A percentile compares a stretch with the other conserved stretches of the same genome.
These are phyloP conservation scores for Yamadazyma membranifaciens DNA, from an alignment of 1,139 yeast species.

Conservation along the genomic window DNA sequence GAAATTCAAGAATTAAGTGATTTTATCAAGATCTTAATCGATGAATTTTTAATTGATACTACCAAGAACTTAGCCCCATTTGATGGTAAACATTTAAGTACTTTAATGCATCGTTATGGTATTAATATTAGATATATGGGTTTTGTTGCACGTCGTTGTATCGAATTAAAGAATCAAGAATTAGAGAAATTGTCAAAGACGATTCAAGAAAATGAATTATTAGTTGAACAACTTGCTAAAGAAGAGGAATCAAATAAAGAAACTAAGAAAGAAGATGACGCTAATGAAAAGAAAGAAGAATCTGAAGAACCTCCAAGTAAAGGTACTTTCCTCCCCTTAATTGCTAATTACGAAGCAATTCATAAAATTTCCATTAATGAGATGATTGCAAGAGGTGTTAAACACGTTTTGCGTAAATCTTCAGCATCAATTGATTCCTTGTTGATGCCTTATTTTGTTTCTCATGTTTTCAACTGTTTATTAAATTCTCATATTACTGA, in stretches of 20 bases:
- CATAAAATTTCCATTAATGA: constrained; percentile 57
- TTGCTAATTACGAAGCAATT: constrained; percentile 47
- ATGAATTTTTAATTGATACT: constrained; percentile 59
- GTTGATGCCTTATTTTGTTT: constrained; percentile 56
- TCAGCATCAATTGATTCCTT: constrained; percentile 50
- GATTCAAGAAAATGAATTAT: constrained; percentile 24
- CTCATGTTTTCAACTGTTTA: constrained; percentile 73
- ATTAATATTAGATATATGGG: constrained; percentile 90
- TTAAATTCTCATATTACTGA: constrained; percentile 50
- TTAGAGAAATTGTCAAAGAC: constrained; percentile 20
- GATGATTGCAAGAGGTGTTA: constrained; percentile 74
- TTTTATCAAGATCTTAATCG: constrained; percentile 61
- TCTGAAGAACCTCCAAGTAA: constrained; percentile 32
- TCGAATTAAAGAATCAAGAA: constrained; percentile 24
- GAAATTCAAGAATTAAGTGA: constrained; percentile 68
- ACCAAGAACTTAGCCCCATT: constrained; percentile 63
- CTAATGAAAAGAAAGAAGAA: constrained; percentile 19
- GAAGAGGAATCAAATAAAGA: constrained; percentile 31
- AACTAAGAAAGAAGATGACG: constrained; percentile 25
- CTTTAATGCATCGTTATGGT: constrained; percentile 73
- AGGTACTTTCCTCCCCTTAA: constrained; percentile 42
- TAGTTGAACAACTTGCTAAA: constrained; percentile 23
- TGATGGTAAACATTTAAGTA: constrained; percentile 76
- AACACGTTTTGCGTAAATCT: constrained; percentile 64
- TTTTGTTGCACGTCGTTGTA: constrained; percentile 41